Evolutionary conservation across 768 basidiomycete genomes (phyloP), one percentile per base, ranked within the genome.

Genomic region (Trametes cingulata): DNA sequence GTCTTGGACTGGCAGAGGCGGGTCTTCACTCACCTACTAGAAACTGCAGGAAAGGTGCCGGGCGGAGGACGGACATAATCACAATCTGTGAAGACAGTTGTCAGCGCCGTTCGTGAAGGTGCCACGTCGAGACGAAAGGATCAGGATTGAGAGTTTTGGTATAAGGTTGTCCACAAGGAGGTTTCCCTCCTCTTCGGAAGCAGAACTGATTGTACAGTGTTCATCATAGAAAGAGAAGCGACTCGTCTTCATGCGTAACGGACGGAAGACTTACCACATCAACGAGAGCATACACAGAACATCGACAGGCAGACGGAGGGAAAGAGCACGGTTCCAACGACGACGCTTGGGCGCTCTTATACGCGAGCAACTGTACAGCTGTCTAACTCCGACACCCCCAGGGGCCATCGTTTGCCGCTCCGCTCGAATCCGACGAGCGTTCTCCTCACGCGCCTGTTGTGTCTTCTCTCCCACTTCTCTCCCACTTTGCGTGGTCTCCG

Each of bases 111-210:
- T n/a, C 35, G 36, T 20, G 37, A 22, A 37, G 15, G 22, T 25
- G 22, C 39, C 19, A 45, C 27, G 14, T n/a, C n/a, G 14, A 27
- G 66, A 27, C 51, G 48, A 27, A 60, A 70, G 47, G 47, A 66
- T 85, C 84, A 86, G 85, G 68, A 76, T 78, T 74, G 73, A 74
- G 67, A 77, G 72, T 80, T 83, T 83, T 81, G 81, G 81, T 80
- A 79, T 75, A 67, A 71, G 70, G 73, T 75, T 86, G 78, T 88
- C 87, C 87, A 87, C 87, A 88, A 82, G 87, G 29, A 85, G 81
- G 82, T 82, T 76, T 74, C 79, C 79, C 80, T 76, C 78, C 49
- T n/a, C 13, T 88, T 88, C 87, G 87, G 87, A 88, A 89, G 87
- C 87, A 89, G 87, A 89, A 89, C 86, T 87, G 86, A 86, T 75